These are phyloP conservation scores for Helianthus tuberosus DNA, from an alignment of 129 eudicot species.

Conservation along the genomic window DNA sequence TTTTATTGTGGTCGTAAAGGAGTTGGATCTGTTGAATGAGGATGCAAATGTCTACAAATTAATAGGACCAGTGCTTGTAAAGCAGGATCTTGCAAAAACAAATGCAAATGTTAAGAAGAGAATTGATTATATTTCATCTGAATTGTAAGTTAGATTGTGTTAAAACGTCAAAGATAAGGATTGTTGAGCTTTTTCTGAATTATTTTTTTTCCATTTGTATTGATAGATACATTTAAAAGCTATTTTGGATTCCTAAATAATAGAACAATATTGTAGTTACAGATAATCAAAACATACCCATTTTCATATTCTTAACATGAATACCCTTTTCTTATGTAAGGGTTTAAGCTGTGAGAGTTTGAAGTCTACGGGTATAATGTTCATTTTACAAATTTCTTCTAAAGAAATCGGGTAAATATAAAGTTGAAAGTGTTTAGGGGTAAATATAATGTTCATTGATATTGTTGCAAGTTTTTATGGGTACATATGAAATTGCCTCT, in stretches of 20 bases:
- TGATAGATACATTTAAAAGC: slow-evolving; percentile 14
- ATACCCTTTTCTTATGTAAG: not conserved
- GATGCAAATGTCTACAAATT: slow-evolving; percentile 97
- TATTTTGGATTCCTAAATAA: not conserved
- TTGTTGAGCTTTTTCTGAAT: not conserved
- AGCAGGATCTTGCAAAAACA: slow-evolving; percentile 97
- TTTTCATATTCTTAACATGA: not conserved
- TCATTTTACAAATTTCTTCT: too few species aligned
- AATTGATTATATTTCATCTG: slow-evolving; percentile 93
- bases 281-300: not conserved
- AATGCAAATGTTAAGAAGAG: slow-evolving; percentile 95
- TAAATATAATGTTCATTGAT: too few species aligned
- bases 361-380: too few species aligned
- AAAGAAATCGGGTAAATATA: too few species aligned
- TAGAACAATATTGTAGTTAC: not conserved
- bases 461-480: too few species aligned
- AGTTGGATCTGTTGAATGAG: slow-evolving; percentile 85
- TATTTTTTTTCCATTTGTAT: too few species aligned
- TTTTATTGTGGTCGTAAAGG: slow-evolving; percentile 47
- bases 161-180: not conserved
- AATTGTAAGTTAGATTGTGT: slow-evolving; percentile 54
- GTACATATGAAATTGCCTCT: not conserved
- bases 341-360: not conserved
- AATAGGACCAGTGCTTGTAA: slow-evolving; percentile 95
- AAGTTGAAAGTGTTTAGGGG: too few species aligned